Percentiles rank a stretch among this genome's conserved stretches.
Evolutionary conservation across 768 basidiomycete species (phyloP).

Genomic region (Amanita subjunquillea): DNA sequence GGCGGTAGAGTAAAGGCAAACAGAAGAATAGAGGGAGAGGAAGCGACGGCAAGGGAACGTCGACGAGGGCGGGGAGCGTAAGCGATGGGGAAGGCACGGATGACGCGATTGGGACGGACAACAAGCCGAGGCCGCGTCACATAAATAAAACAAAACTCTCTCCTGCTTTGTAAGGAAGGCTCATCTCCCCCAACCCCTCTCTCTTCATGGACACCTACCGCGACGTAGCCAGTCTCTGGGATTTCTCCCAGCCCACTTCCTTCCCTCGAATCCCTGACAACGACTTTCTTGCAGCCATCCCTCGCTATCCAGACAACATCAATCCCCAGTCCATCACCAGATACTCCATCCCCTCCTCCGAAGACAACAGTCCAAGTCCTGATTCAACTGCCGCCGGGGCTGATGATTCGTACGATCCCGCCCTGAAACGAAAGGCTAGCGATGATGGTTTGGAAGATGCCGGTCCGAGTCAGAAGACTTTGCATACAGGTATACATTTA

Average conservation of each 20-base stretch:
- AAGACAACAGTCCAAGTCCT: conserved; percentile 75
- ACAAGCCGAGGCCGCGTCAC: conserved; percentile 2
- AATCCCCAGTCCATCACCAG: conserved; percentile 51
- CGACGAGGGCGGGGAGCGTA: neutral
- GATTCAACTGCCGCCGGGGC: conserved; percentile 13
- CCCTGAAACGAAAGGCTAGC: conserved; percentile 72
- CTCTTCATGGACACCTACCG: conserved; percentile 41
- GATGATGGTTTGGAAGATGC: conserved; percentile 52
- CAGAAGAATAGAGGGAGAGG: neutral
- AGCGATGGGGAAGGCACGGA: conserved; percentile 3
- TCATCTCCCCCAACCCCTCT: neutral
- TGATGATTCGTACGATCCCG: conserved; percentile 34
- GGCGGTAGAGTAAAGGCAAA: neutral
- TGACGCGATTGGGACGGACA: conserved; percentile 2
- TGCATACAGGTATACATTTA: conserved; percentile 44
- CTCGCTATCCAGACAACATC: conserved; percentile 28
- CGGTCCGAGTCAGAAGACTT: conserved; percentile 57
- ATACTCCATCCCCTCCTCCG: conserved; percentile 50
- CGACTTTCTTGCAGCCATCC: conserved; percentile 64
- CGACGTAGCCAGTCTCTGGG: conserved; percentile 51
- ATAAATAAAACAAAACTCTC: conserved; percentile 1
- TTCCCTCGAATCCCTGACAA: conserved; percentile 63
- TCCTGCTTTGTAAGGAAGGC: neutral
- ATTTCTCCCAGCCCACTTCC: conserved; percentile 44
- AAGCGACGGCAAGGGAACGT: neutral